Percentiles rank a stretch among this genome's conserved stretches.
Evolutionary conservation across 2,329 filamentous ascomycete genomes (phyloP).

Genomic region (Phyllosticta citribraziliensis): DNA sequence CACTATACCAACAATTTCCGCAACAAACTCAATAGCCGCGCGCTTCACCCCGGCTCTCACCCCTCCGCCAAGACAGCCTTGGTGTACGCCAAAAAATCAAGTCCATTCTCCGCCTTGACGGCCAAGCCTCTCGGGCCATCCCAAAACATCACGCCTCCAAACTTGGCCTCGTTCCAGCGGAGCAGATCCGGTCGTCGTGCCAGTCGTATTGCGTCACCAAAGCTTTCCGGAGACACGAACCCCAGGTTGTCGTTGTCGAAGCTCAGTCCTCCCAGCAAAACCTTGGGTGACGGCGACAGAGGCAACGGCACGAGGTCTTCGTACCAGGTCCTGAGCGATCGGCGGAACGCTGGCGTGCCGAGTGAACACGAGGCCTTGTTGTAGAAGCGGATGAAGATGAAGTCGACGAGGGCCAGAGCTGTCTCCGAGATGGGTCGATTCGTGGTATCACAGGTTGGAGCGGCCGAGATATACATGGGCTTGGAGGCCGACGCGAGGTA

Average conservation of each 20-base stretch:
- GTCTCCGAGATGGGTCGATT: not conserved
- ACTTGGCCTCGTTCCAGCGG: conserved; percentile 3
- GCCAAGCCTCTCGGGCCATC: conserved; percentile 6
- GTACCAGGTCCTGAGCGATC: conserved; percentile 1
- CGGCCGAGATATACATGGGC: conserved; percentile 7
- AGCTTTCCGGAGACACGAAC: not conserved
- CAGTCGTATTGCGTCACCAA: not conserved
- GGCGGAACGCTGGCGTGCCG: not conserved
- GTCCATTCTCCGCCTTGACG: not conserved
- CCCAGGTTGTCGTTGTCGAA: conserved; percentile 8
- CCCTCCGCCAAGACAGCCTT: conserved; percentile 6
- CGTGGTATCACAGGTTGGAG: not conserved
- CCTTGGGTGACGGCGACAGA: not conserved
- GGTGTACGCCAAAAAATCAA: conserved; percentile 3
- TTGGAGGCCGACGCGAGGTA: not conserved
- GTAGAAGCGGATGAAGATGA: conserved; percentile 10
- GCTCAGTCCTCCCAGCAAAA: not conserved
- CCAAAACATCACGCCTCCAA: conserved; percentile 6
- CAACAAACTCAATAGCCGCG: not conserved
- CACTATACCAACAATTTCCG: not conserved
- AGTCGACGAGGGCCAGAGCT: conserved; percentile 4
- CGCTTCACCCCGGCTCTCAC: not conserved
- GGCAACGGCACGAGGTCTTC: not conserved
- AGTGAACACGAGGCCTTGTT: conserved; percentile 4
- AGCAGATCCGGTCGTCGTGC: not conserved